Evolutionary conservation across 2,329 filamentous ascomycete genomes (phyloP), one percentile per base, ranked within the genome.

Genomic region (Torrubiellomyces zombiae): DNA sequence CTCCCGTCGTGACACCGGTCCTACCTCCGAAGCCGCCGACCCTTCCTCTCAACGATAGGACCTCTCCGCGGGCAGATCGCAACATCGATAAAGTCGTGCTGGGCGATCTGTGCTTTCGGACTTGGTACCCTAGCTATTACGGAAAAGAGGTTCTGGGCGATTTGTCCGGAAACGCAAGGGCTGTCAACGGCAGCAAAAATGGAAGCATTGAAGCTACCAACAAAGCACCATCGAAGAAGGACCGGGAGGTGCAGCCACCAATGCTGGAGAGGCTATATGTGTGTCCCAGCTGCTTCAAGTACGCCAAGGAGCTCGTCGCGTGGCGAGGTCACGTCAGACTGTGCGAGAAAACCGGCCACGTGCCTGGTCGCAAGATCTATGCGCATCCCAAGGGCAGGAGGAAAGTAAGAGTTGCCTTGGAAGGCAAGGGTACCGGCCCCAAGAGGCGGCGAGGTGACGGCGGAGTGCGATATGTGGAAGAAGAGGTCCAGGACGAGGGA

Each of bases 81-180:
- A 93, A 91, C 47, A 76, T 94, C 35, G 71, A 82, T 43, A 79
- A 81, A 45, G 80, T 94, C 25, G 75, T 92, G 27, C 61, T 94
- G 32, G 86, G 85, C 4, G 71, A 83, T 39, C 61, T 89, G 16
- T 71, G 74, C 39, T 91, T 94, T 55, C 73, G 75, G 39, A 78
- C 85, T 3, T 93, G 85, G 83, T 94, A 89, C 48, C 81, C 83
- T 6, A 91, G 81, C 10, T 89, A 85, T 49, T 93, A 94, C 48
- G 61, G 60, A 53, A 92, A 67, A 58, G 83, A 74, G 28, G 56
- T 72, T 6, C 50, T 74, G 4, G 67, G 66, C 9, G 63, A 69
- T 27, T 39, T 48, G n/a, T 45, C 46, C 2, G 45, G 43, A 4
- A 43, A 45, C 24, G 28, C 30, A 10, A 38, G 32, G 21, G 40